These are phyloP conservation scores for Penicillium sp. DNA, from an alignment of 2,329 filamentous ascomycete species.

Conservation along the genomic window DNA sequence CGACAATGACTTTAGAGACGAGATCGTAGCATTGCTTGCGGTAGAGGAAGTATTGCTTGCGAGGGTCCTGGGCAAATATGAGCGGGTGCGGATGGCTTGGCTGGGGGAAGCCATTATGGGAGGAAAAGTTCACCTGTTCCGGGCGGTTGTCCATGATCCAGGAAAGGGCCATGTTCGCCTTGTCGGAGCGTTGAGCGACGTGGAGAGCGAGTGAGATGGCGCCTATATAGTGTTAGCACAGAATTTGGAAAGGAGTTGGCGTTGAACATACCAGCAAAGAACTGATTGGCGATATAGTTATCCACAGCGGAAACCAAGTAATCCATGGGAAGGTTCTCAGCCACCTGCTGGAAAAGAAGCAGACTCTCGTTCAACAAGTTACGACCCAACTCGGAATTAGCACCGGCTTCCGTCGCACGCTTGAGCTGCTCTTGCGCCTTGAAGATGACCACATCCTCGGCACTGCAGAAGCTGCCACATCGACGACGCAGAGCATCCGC, in stretches of 20 bases:
- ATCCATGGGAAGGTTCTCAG: conserved; percentile 77
- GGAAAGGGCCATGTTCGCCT: conserved; percentile 80
- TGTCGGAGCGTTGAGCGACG: conserved; percentile 83
- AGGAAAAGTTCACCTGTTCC: conserved; percentile 51
- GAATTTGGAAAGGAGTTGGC: too few species aligned
- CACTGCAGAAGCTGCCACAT: conserved; percentile 96
- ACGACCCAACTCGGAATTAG: conserved; percentile 76
- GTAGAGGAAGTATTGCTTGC: conserved; percentile 69
- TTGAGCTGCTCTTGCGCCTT: conserved; percentile 96
- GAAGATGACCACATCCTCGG: conserved; percentile 97
- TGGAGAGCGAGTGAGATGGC: conserved; percentile 85
- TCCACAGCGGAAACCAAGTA: conserved; percentile 79
- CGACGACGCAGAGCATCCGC: conserved; percentile 90
- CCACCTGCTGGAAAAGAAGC: conserved; percentile 85
- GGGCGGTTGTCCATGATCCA: conserved; percentile 89
- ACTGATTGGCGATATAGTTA: conserved; percentile 81
- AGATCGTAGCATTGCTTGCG: conserved; percentile 83
- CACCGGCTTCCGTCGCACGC: conserved; percentile 78
- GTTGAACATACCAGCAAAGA: conserved; percentile 72
- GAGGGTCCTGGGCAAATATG: conserved; percentile 61
- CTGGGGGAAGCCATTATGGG: neutral
- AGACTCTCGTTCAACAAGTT: conserved; percentile 87
- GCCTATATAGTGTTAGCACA: conserved; percentile 48
- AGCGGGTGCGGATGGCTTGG: conserved; percentile 16
- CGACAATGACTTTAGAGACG: conserved; percentile 79